A percentile compares a stretch with the other conserved stretches of the same genome.
Conservation (phyloP, 352 stramenopile genomes). For the Achlya hypogyna region DNA sequence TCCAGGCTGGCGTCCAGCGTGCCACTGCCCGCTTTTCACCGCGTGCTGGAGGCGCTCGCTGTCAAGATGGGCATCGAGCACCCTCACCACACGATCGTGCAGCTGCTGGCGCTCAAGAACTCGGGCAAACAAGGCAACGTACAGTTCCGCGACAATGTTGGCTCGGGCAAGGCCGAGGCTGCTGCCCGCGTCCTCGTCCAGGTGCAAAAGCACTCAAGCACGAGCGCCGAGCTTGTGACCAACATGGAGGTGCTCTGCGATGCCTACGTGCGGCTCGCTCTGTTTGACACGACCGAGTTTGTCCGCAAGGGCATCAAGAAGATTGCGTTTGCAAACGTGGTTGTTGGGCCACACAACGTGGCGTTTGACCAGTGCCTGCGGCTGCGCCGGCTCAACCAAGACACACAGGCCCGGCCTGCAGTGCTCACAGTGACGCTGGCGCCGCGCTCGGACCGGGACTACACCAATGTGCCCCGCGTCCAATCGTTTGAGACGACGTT, state of each 20-base stretch:
- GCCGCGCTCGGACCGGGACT: constrained; percentile 69
- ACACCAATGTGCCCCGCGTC: constrained; percentile 69
- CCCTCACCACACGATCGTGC: constrained; percentile 93
- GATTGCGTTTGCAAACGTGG: constrained; percentile 49
- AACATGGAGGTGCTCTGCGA: constrained; percentile 64
- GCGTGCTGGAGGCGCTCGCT: constrained; percentile 81
- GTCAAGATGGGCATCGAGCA: constrained; percentile 90
- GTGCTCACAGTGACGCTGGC: constrained; percentile 65
- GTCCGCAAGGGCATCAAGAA: constrained; percentile 56
- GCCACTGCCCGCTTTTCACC: constrained; percentile 60
- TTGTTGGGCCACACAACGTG: constrained; percentile 16
- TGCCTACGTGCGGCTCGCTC: constrained; percentile 68
- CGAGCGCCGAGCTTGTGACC: constrained; percentile 50
- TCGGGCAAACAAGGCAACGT: constrained; percentile 73
- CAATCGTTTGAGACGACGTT: constrained; percentile 89
- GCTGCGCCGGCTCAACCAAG: constrained; percentile 29
- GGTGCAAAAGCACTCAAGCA: constrained; percentile 41
- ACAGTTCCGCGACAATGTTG: constrained; percentile 73
- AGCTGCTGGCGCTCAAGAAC: constrained; percentile 93
- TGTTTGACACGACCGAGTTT: constrained; percentile 73
- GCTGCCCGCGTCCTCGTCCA: constrained; percentile 42
- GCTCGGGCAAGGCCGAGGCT: constrained; percentile 60
- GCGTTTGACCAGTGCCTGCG: constrained; percentile 71
- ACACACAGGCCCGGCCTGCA: constrained; percentile 30
- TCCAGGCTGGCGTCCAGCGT: constrained; percentile 80